Evolutionary conservation across 768 basidiomycete genomes (phyloP).

Genomic region (Tricholoma furcatifolium): DNA sequence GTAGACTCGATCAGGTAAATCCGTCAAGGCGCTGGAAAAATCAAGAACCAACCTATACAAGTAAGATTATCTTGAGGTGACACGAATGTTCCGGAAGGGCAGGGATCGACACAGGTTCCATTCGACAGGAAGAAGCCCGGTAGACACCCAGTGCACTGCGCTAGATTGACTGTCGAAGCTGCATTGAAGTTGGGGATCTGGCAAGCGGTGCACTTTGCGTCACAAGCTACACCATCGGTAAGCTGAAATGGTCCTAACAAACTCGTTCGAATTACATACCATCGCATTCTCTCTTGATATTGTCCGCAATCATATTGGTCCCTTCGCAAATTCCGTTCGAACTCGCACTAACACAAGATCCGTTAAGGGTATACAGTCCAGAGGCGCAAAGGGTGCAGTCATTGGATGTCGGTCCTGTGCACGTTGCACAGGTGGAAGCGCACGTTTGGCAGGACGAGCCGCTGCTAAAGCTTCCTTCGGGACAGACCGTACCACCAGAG

Average conservation of each 20-base stretch:
- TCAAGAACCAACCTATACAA: constrained; percentile 58
- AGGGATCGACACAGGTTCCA: constrained; percentile 67
- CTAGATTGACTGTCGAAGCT: constrained; percentile 61
- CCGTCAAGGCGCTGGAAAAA: background rate
- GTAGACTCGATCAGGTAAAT: constrained; percentile 4
- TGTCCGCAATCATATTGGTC: constrained; percentile 69
- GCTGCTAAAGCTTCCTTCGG: constrained; percentile 59
- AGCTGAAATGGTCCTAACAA: background rate
- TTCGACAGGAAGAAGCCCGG: constrained; percentile 72
- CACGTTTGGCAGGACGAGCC: constrained; percentile 56
- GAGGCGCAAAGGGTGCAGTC: constrained; percentile 68
- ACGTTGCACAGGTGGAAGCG: constrained; percentile 64
- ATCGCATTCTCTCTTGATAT: constrained; percentile 76
- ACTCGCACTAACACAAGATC: constrained; percentile 65
- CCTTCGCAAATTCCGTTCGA: constrained; percentile 69
- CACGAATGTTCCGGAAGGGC: constrained; percentile 73
- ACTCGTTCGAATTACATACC: constrained; percentile 41
- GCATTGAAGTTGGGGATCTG: constrained; percentile 69
- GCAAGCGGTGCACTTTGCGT: constrained; percentile 76
- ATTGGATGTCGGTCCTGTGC: constrained; percentile 59
- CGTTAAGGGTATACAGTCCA: constrained; percentile 60
- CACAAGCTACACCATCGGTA: constrained; percentile 52
- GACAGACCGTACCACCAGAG: constrained; percentile 56
- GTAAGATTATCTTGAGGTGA: constrained; percentile 70
- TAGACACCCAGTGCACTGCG: constrained; percentile 77